These are phyloP conservation scores for Stereocaulon alpinum DNA, from an alignment of 495 filamentous ascomycete species.

Conservation along the genomic window DNA sequence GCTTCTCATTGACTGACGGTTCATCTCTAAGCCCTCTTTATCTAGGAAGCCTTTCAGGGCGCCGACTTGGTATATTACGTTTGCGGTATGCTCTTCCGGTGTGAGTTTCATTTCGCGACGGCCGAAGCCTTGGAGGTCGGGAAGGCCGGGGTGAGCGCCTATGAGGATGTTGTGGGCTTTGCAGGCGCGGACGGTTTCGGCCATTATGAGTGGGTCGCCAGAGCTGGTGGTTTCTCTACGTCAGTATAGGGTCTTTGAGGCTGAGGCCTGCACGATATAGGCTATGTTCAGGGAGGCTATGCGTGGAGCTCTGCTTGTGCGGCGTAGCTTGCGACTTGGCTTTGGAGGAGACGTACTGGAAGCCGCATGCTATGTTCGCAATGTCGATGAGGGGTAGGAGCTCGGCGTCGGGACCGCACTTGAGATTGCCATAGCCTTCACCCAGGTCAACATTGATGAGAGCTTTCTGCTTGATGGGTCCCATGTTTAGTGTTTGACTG, in stretches of 20 bases:
- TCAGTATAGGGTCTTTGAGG: too few relatives aligned
- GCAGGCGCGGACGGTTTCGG: conserved; percentile 43
- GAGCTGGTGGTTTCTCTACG: too few relatives aligned
- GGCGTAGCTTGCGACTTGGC: too few relatives aligned
- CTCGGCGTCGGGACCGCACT: conserved; percentile 43
- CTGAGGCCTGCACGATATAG: too few relatives aligned
- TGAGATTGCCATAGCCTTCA: conserved; percentile 34
- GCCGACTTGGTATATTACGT: conserved; percentile 49
- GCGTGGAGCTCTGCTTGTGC: too few relatives aligned
- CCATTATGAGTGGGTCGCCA: conserved; percentile 51
- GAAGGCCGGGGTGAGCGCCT: conserved; percentile 52
- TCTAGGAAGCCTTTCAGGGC: conserved; percentile 48
- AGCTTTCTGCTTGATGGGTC: conserved; percentile 37
- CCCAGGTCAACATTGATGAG: conserved; percentile 45
- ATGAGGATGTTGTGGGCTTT: conserved; percentile 43
- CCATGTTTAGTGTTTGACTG: conserved; percentile 23
- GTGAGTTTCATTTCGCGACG: conserved; percentile 44
- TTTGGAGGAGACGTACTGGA: conserved; percentile 32
- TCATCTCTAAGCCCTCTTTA: conserved; percentile 40
- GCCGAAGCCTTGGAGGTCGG: conserved; percentile 53
- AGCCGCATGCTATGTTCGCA: conserved; percentile 55
- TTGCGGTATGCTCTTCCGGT: conserved; percentile 47
- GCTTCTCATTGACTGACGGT: conserved; percentile 22
- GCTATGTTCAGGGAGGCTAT: too few relatives aligned
- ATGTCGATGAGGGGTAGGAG: conserved; percentile 48